Conservation (phyloP, 352 stramenopile species). For the Aphanomyces cochlioides region DNA sequence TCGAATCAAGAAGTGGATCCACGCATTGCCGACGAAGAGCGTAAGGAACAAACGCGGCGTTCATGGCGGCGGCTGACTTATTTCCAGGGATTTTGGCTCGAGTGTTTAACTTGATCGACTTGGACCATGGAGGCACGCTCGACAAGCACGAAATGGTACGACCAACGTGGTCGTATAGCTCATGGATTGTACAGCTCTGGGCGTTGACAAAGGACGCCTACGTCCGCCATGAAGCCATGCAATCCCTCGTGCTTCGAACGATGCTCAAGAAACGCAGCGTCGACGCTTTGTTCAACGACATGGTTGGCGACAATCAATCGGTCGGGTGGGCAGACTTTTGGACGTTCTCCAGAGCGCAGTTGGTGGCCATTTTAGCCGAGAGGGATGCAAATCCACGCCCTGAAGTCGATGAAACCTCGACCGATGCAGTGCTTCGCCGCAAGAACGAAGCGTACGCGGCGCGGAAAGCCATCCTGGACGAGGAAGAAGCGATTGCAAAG, state of each 20-base stretch:
- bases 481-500: constrained; percentile 30
- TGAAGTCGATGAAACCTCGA: constrained; percentile 31
- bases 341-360: constrained; percentile 45
- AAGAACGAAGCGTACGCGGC: constrained; percentile 25
- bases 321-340: constrained; percentile 57
- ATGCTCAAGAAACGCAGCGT: constrained; percentile 54
- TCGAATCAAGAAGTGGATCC: too few species aligned
- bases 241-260: constrained; percentile 46
- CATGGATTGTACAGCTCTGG: constrained; percentile 36
- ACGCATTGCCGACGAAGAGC: constrained; percentile 17
- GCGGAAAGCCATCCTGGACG: constrained; percentile 24
- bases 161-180: neutral
- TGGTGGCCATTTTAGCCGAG: constrained; percentile 42
- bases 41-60: neutral
- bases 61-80: too few species aligned
- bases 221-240: constrained; percentile 44
- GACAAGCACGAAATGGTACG: constrained; percentile 53
- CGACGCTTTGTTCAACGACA: constrained; percentile 36
- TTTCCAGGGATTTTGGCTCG: constrained; percentile 35
- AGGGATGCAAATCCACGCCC: neutral
- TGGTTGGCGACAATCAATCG: constrained; percentile 37
- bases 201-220: constrained; percentile 58
- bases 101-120: constrained; percentile 63
- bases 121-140: constrained; percentile 57
- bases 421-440: constrained; percentile 37